Evolutionary conservation across 805 yeast genomes (phyloP).

Genomic region (Wickerhamomyces tratensis): DNA sequence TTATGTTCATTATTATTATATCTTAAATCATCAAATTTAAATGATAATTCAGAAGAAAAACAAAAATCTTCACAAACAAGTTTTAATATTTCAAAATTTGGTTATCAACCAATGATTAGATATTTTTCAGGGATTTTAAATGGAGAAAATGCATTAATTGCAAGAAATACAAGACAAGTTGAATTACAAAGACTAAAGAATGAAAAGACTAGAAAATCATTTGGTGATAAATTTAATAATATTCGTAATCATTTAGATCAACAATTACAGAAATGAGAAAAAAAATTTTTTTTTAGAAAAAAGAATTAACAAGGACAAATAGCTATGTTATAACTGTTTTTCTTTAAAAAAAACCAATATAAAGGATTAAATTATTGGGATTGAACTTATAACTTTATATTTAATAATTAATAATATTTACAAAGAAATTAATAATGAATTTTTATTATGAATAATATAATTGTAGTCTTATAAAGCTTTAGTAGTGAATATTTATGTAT

Average conservation of each 20-base stretch:
- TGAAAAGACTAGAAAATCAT: constrained; percentile 3
- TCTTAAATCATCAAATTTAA: constrained; percentile 13
- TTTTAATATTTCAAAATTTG: constrained; percentile 17
- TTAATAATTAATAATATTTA: too few species aligned
- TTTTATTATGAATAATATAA: too few species aligned
- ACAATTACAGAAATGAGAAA: too few species aligned
- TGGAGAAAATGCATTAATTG: constrained; percentile 11
- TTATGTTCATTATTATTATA: constrained; percentile 13
- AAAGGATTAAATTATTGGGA: too few species aligned
- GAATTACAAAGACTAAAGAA: constrained; percentile 15
- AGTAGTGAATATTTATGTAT: too few species aligned
- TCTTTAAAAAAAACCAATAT: too few species aligned
- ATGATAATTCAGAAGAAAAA: constrained; percentile 18
- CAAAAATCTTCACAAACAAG: constrained; percentile 19
- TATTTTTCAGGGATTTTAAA: constrained; percentile 16
- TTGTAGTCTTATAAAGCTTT: too few species aligned
- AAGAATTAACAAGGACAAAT: too few species aligned
- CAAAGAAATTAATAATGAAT: too few species aligned
- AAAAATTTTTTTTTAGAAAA: too few species aligned
- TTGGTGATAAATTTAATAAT: neutral
- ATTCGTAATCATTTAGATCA: neutral
- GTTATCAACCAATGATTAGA: constrained; percentile 14
- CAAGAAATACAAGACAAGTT: constrained; percentile 15
- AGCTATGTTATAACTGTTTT: too few species aligned
- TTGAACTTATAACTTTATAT: too few species aligned